Evolutionary conservation across 805 yeast species (phyloP).

Genomic region (Wickerhamomyces bovis): DNA sequence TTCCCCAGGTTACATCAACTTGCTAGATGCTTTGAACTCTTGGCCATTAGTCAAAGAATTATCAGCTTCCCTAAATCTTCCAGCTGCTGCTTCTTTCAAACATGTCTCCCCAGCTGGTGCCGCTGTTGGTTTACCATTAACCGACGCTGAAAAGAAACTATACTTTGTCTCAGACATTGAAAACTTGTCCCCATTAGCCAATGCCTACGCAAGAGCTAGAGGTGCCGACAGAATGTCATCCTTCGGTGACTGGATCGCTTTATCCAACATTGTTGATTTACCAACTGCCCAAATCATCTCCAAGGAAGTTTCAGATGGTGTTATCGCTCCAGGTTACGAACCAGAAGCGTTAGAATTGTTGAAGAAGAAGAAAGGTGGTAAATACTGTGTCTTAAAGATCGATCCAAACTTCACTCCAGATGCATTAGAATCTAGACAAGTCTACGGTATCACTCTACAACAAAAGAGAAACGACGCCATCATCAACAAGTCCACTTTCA

Average conservation of each 20-base stretch:
- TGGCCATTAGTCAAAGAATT: slow-evolving; percentile 99
- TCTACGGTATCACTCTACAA: slow-evolving; percentile 90
- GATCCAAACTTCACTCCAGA: slow-evolving; percentile 92
- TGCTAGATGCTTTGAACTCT: slow-evolving; percentile 93
- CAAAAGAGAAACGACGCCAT: slow-evolving; percentile 98
- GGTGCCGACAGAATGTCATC: slow-evolving; percentile 99
- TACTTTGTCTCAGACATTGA: slow-evolving; percentile 94
- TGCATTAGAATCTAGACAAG: slow-evolving; percentile 81
- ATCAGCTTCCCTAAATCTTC: slow-evolving; percentile 87
- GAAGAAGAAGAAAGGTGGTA: slow-evolving; percentile 92
- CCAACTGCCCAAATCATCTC: slow-evolving; percentile 97
- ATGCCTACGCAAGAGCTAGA: slow-evolving; percentile 98
- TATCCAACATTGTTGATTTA: slow-evolving; percentile 91
- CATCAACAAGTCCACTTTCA: slow-evolving; percentile 83
- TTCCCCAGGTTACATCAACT: slow-evolving; percentile 95
- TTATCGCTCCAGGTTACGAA: slow-evolving; percentile 94
- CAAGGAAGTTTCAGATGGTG: slow-evolving; percentile 97
- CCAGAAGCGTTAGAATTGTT: slow-evolving; percentile 88
- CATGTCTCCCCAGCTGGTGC: slow-evolving; percentile 99
- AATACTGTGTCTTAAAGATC: slow-evolving; percentile 92
- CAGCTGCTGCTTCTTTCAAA: slow-evolving; percentile 98
- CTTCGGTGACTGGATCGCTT: slow-evolving; percentile 97
- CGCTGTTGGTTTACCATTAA: slow-evolving; percentile 92
- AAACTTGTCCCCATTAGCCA: slow-evolving; percentile 92
- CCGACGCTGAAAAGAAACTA: slow-evolving; percentile 87